A percentile compares a stretch with the other conserved stretches of the same genome.
These are phyloP conservation scores for Kalanchoe fedtschenkoi DNA, from an alignment of 164 flowering plant genomes.

Conservation along the genomic window DNA sequence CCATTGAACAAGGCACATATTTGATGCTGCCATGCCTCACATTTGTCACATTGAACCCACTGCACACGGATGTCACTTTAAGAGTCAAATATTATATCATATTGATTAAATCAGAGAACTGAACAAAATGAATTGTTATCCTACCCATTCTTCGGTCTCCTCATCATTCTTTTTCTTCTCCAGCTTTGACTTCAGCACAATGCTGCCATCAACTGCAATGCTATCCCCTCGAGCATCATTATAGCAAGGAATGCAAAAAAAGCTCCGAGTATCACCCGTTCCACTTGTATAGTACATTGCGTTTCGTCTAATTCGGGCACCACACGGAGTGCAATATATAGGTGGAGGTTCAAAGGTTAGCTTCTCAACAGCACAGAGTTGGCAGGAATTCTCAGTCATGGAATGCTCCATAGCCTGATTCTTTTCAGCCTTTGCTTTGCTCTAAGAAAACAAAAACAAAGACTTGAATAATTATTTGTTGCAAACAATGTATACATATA, in stretches of 20 bases:
- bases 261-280: constrained; percentile 86
- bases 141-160: constrained; percentile 97
- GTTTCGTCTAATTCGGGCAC: constrained; percentile 86
- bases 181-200: constrained; percentile 53
- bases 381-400: constrained; percentile 98
- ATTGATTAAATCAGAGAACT: background rate
- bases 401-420: constrained; percentile 90
- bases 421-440: constrained; percentile 95
- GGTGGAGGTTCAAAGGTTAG: constrained; percentile 98
- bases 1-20: constrained; percentile 97
- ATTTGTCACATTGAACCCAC: constrained; percentile 99
- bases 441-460: constrained; percentile 29
- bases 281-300: constrained; percentile 80
- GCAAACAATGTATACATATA: too few relatives aligned
- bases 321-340: constrained; percentile 83
- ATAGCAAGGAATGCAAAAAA: constrained; percentile 86
- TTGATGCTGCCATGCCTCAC: constrained; percentile 99
- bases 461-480: too few relatives aligned
- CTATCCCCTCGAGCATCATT: constrained; percentile 86
- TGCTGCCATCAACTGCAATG: constrained; percentile 60
- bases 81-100: background rate
- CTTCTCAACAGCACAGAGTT: constrained; percentile 95
- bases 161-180: constrained; percentile 96
- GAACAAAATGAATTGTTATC: constrained; percentile 2
- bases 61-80: constrained; percentile 24